These are phyloP conservation scores for Phlyctochytrium arcticum DNA, from an alignment of 192 early-diverging fungal species.

Conservation along the genomic window DNA sequence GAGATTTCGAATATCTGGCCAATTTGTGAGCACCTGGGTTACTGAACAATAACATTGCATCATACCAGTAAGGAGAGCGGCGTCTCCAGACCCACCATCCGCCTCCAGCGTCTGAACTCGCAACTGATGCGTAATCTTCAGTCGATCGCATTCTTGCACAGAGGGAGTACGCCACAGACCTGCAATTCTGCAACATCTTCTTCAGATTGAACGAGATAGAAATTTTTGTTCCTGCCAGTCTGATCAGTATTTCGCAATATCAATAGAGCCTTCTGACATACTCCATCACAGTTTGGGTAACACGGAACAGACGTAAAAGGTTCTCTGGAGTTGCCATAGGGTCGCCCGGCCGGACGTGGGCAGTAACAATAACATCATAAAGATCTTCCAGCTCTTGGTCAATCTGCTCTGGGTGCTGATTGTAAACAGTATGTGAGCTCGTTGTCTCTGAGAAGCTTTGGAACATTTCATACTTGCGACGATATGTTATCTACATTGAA, in stretches of 20 bases:
- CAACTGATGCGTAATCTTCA: no score
- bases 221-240: constrained; percentile 39
- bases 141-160: no score
- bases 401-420: constrained; percentile 13
- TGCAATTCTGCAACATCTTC: constrained; percentile 24
- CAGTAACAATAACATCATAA: constrained; percentile 24
- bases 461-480: constrained; percentile 6
- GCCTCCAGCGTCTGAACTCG: no score
- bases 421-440: no score
- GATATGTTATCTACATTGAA: constrained; percentile 12
- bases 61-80: constrained; percentile 22
- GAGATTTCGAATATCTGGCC: constrained; percentile 31
- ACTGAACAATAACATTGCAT: background rate
- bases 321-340: constrained; percentile 33
- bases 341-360: constrained; percentile 23
- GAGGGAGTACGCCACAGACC: no score
- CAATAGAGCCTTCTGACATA: constrained; percentile 15
- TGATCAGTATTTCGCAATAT: background rate
- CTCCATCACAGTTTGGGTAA: constrained; percentile 49
- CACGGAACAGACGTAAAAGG: constrained; percentile 36
- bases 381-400: constrained; percentile 31
- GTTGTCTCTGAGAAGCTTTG: no score
- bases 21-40: background rate
- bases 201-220: constrained; percentile 38
- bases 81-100: constrained; percentile 21